A percentile compares a stretch with the other conserved stretches of the same genome.
Evolutionary conservation across 352 stramenopile genomes (phyloP).

Genomic region (Phytophthora chlamydospora): DNA sequence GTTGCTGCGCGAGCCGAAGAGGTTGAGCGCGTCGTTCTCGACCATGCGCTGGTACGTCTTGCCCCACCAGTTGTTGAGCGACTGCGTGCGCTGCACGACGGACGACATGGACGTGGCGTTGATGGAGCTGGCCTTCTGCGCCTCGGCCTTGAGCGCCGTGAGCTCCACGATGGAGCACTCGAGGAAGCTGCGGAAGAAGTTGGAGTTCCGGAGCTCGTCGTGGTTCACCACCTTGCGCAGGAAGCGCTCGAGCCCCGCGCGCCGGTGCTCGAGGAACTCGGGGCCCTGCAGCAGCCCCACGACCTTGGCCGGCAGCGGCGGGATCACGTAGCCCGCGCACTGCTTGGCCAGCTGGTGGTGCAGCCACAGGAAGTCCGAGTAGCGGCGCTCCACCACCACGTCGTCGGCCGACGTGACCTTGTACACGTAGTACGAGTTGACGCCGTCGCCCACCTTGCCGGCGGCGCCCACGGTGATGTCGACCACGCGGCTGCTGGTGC

Average conservation of each 20-base stretch:
- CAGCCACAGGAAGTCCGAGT: constrained; percentile 88
- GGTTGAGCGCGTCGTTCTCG: constrained; percentile 76
- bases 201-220: constrained; percentile 74
- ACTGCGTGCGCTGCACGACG: constrained; percentile 70
- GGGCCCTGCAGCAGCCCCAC: constrained; percentile 76
- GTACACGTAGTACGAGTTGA: constrained; percentile 88
- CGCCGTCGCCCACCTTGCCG: constrained; percentile 81
- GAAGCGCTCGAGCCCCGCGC: constrained; percentile 79
- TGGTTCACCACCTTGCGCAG: constrained; percentile 78
- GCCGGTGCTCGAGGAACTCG: constrained; percentile 83
- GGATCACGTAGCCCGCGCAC: constrained; percentile 86
- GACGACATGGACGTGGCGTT: constrained; percentile 45
- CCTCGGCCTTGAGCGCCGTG: constrained; percentile 66
- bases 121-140: constrained; percentile 27
- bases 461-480: constrained; percentile 69
- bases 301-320: constrained; percentile 78
- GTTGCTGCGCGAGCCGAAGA: constrained; percentile 56
- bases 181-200: constrained; percentile 76
- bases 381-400: constrained; percentile 75
- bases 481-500: constrained; percentile 5
- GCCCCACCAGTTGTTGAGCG: constrained; percentile 82
- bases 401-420: constrained; percentile 69
- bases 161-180: constrained; percentile 80
- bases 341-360: constrained; percentile 74
- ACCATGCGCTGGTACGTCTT: constrained; percentile 85